Percentiles rank a stretch among this genome's conserved stretches.
Evolutionary conservation across 345 rosid species (phyloP).

Genomic region (Arabidopsis arenosa): DNA sequence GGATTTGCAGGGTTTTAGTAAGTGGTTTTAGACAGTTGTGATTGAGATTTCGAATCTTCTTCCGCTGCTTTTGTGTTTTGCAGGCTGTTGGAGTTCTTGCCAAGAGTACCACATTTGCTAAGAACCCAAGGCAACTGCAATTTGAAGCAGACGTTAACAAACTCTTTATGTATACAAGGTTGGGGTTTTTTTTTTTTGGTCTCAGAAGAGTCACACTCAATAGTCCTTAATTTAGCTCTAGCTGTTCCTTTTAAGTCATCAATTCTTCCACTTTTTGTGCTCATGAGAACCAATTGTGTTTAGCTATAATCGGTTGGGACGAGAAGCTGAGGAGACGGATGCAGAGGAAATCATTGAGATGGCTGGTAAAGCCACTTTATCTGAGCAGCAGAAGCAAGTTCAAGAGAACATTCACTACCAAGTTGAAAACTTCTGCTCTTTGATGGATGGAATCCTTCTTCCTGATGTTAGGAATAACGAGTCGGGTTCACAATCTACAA

Average conservation of each 20-base stretch:
- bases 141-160: conserved; percentile 84
- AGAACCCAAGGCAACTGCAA: conserved; percentile 80
- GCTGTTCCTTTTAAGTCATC: neutral
- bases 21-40: conserved; percentile 20
- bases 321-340: conserved; percentile 77
- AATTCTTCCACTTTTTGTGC: neutral
- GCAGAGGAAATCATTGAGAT: conserved; percentile 84
- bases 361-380: conserved; percentile 72
- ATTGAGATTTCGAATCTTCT: conserved; percentile 16
- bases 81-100: conserved; percentile 80
- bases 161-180: conserved; percentile 88
- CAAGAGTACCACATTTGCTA: conserved; percentile 72
- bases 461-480: conserved; percentile 47
- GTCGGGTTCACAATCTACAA: conserved; percentile 22
- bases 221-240: conserved; percentile 11
- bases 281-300: conserved; percentile 13
- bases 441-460: conserved; percentile 77
- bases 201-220: neutral
- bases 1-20: conserved; percentile 24
- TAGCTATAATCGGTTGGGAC: conserved; percentile 85
- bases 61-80: neutral
- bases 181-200: conserved; percentile 21
- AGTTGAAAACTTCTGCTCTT: conserved; percentile 58
- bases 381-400: conserved; percentile 83
- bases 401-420: conserved; percentile 84